A percentile compares a stretch with the other conserved stretches of the same genome.
Evolutionary conservation across 2,329 filamentous ascomycete genomes (phyloP).

Genomic region (Hymenoscyphus infarciens): DNA sequence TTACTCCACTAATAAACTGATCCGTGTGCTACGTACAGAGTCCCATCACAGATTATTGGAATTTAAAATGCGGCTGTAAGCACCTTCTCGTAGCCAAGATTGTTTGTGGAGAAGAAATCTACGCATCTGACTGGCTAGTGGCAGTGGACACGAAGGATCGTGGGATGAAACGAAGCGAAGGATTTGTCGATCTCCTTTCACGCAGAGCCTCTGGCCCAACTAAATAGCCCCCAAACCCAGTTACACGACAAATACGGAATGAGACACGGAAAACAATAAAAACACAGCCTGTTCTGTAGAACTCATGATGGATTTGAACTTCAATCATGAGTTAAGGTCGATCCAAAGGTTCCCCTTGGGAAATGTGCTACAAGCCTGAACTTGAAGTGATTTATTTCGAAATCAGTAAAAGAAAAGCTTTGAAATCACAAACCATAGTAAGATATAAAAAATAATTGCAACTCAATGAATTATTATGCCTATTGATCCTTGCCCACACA

Average conservation of each 20-base stretch:
- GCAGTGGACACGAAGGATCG: background rate
- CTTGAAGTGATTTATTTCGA: background rate
- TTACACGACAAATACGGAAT: no score
- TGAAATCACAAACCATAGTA: no score
- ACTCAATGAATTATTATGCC: no score
- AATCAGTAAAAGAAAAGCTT: no score
- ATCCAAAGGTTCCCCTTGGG: background rate
- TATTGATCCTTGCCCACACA: background rate
- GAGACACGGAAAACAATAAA: no score
- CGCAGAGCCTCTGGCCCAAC: background rate
- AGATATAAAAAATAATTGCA: no score
- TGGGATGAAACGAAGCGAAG: slow-evolving; percentile 4
- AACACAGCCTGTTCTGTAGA: no score
- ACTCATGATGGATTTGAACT: no score
- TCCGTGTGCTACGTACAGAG: background rate
- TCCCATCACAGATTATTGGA: background rate
- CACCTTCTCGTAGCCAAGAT: background rate
- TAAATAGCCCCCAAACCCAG: no score
- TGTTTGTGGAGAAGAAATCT: background rate
- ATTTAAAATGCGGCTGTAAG: background rate
- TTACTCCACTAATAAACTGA: background rate
- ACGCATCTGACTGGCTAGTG: background rate
- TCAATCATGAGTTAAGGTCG: no score
- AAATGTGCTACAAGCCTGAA: no score
- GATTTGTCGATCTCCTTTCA: background rate